phyloP scores from a whole-genome alignment of 2,329 filamentous ascomycete genomes.

The Colletotrichum endophyticum region DNA sequence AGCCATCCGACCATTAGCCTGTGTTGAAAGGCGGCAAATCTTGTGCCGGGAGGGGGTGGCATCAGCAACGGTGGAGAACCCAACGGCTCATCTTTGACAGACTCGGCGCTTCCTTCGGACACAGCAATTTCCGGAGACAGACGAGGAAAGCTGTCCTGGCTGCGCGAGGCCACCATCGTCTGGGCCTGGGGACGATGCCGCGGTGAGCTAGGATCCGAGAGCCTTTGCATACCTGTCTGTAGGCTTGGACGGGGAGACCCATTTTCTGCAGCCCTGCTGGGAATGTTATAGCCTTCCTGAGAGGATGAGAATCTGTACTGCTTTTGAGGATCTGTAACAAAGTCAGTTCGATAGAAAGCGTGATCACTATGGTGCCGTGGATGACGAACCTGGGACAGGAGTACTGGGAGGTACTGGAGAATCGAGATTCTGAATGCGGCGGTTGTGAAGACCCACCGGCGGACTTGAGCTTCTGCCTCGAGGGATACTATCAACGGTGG shows the following conservation, averaged over 20 bases:
- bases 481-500: constrained; percentile 46
- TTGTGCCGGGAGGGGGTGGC: constrained; percentile 47
- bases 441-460: constrained; percentile 44
- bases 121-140: constrained; percentile 33
- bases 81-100: constrained; percentile 22
- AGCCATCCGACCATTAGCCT: constrained; percentile 40
- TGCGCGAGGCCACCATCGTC: constrained; percentile 45
- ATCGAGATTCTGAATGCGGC: constrained; percentile 60
- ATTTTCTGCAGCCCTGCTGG: constrained; percentile 24
- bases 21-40: constrained; percentile 36
- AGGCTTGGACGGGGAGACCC: constrained; percentile 30
- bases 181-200: constrained; percentile 24
- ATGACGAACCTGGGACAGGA: constrained; percentile 47
- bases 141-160: constrained; percentile 39
- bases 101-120: constrained; percentile 6
- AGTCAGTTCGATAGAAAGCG: constrained; percentile 18
- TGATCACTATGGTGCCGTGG: background rate
- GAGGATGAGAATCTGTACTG: constrained; percentile 29
- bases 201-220: constrained; percentile 31
- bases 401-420: constrained; percentile 56
- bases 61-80: constrained; percentile 50
- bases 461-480: constrained; percentile 37
- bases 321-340: constrained; percentile 34
- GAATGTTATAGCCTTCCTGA: constrained; percentile 31
- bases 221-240: constrained; percentile 35